These are phyloP conservation scores for Pachyrhizus erosus DNA, from an alignment of 306 rosid species.

Conservation along the genomic window DNA sequence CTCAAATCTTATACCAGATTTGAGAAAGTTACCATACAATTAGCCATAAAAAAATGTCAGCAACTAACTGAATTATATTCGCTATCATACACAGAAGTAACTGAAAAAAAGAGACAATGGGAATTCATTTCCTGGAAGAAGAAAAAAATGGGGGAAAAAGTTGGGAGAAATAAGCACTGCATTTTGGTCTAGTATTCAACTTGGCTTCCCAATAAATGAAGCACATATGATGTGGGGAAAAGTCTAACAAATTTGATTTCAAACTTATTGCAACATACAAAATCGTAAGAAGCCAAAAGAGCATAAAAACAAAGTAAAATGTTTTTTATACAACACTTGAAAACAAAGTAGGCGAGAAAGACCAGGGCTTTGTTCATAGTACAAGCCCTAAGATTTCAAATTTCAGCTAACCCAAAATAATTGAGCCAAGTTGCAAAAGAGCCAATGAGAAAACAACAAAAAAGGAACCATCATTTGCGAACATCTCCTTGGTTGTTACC, in stretches of 20 bases:
- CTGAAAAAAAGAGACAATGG: neutral
- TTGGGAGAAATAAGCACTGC: conserved; percentile 10
- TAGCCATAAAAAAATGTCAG: conserved; percentile 17
- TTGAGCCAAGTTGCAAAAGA: conserved; percentile 16
- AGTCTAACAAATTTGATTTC: conserved; percentile 20
- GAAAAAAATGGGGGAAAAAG: neutral
- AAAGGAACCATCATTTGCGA: conserved; percentile 9
- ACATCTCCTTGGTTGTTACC: conserved; percentile 30
- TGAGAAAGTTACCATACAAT: conserved; percentile 26
- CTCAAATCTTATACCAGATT: conserved; percentile 14
- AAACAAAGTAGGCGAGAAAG: conserved; percentile 15
- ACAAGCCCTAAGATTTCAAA: conserved; percentile 30
- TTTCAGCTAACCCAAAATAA: conserved; percentile 30
- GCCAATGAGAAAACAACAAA: conserved; percentile 29
- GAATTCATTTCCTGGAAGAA: neutral
- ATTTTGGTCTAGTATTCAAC: conserved; percentile 45
- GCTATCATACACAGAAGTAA: neutral
- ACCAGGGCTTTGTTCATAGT: conserved; percentile 12
- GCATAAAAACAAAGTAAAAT: conserved; percentile 15
- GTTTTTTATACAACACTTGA: conserved; percentile 24
- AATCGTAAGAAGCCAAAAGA: conserved; percentile 32
- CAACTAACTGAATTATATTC: neutral
- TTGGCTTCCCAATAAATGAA: conserved; percentile 38
- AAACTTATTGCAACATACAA: conserved; percentile 21
- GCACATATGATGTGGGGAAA: conserved; percentile 21